Conservation (phyloP, 805 yeast genomes). For the Jamesozyma lodderae region DNA sequence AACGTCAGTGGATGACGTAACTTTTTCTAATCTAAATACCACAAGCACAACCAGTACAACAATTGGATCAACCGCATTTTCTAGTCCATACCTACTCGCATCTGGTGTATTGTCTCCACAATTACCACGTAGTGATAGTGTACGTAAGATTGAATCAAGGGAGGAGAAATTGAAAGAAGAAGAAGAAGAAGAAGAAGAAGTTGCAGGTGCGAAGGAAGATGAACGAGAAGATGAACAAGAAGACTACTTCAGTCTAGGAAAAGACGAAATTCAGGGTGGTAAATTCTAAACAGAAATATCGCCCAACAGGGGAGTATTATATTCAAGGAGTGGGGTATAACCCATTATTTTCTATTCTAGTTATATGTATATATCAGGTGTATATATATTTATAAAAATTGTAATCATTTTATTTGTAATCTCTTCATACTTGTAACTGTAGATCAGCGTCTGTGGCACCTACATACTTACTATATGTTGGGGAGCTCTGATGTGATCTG, state of each 20-base stretch:
- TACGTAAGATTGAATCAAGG: constrained; percentile 1
- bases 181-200: constrained; percentile 1
- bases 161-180: constrained; percentile 3
- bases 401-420: background rate
- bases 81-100: constrained; percentile 61
- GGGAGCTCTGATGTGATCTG: too few species aligned
- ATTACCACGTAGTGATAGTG: constrained; percentile 11
- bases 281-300: background rate
- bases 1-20: constrained; percentile 15
- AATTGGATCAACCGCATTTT: constrained; percentile 39
- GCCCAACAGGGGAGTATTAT: background rate
- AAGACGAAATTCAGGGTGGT: background rate
- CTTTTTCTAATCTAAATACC: constrained; percentile 7
- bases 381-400: background rate
- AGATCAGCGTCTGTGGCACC: too few species aligned
- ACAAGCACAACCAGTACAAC: constrained; percentile 14
- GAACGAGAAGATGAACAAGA: too few species aligned
- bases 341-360: too few species aligned
- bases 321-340: too few species aligned
- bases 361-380: too few species aligned
- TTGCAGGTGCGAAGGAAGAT: background rate
- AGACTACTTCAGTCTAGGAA: constrained; percentile 2
- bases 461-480: too few species aligned
- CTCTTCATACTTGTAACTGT: background rate
- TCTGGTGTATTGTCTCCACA: constrained; percentile 53